phyloP scores from a whole-genome alignment of 116 monocot genomes.

The Dioscorea cayenensis region DNA sequence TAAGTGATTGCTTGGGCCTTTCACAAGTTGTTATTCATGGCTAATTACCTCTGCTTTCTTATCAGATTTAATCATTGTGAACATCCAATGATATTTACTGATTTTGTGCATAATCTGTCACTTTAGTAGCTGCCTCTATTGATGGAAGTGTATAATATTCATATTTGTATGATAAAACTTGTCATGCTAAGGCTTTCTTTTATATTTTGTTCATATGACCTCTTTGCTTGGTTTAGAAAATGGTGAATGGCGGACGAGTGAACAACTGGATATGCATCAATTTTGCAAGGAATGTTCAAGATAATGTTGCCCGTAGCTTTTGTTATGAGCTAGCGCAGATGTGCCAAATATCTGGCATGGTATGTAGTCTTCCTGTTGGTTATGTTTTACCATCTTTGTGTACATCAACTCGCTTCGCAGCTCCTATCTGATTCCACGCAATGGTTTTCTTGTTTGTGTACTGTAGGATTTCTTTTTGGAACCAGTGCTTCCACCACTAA shows the following conservation, averaged over 20 bases:
- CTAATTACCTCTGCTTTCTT: too few relatives aligned
- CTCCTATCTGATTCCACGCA: background rate
- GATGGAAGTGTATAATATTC: too few relatives aligned
- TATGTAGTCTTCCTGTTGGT: slow-evolving; percentile 10
- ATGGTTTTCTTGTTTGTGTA: background rate
- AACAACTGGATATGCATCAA: slow-evolving; percentile 81
- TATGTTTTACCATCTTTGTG: background rate
- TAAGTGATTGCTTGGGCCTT: too few relatives aligned
- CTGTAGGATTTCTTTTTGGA: slow-evolving; percentile 67
- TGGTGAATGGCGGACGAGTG: slow-evolving; percentile 86
- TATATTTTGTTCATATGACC: background rate
- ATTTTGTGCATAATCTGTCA: too few relatives aligned
- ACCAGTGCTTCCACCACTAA: slow-evolving; percentile 51
- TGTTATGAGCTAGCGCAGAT: slow-evolving; percentile 58
- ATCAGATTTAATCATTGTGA: too few relatives aligned
- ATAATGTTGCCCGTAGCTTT: slow-evolving; percentile 37
- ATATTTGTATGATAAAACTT: too few relatives aligned
- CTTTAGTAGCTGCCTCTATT: too few relatives aligned
- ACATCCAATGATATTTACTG: too few relatives aligned
- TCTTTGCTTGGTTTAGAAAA: slow-evolving; percentile 53
- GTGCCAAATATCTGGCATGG: slow-evolving; percentile 95
- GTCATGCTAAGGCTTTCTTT: background rate
- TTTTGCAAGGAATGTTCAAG: slow-evolving; percentile 62
- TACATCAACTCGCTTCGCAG: background rate
- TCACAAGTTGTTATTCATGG: too few relatives aligned